Evolutionary conservation across 2,329 filamentous ascomycete species (phyloP), one percentile per base, ranked within the genome.

Genomic region (Aspergillus sp.): DNA sequence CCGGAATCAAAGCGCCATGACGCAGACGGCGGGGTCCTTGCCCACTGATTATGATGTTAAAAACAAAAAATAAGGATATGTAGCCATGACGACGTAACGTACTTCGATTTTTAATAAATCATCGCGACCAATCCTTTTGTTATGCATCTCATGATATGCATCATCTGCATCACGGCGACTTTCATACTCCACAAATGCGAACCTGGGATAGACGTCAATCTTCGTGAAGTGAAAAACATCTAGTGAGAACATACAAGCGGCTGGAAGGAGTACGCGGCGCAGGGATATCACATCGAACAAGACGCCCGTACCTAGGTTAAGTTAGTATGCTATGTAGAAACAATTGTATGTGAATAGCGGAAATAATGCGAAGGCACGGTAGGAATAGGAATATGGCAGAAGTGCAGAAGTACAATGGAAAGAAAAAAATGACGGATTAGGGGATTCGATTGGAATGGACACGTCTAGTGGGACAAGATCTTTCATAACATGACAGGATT

Each of bases 61-160:
- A 25, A n/a, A 17, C 43, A 31, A 46, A 31, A 40, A n/a, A 31
- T 11, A 31, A 31, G 27, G 9, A 11, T 31, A 31, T 11, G 31
- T 40, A 46, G 56, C 19, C 19, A 43, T 25, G 8, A 14, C 4
- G 9, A 40, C 15, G 15, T 7, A 33, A 59, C 84, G 66, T 79
- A 96, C 95, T 86, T 99, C 95, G 66, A 99, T 98, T 82, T 99
- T 99, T 80, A 99, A 76, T 59, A 96, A 81, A 71, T 99, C 95
- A 73, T 99, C 95, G 62, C 93, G 89, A 48, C 92, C 93, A 68
- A 99, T 92, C 66, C 93, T 91, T 86, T 97, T 97, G 83, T 98
- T 98, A 75, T 99, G 95, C 95, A 99, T 99, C 81, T 99, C 95
- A 77, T 99, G 91, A 76, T 99, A 99, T 48, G 95, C 95, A 80